These are phyloP conservation scores for Aspergillus sp. DNA, from an alignment of 2,329 filamentous ascomycete species.

Conservation along the genomic window DNA sequence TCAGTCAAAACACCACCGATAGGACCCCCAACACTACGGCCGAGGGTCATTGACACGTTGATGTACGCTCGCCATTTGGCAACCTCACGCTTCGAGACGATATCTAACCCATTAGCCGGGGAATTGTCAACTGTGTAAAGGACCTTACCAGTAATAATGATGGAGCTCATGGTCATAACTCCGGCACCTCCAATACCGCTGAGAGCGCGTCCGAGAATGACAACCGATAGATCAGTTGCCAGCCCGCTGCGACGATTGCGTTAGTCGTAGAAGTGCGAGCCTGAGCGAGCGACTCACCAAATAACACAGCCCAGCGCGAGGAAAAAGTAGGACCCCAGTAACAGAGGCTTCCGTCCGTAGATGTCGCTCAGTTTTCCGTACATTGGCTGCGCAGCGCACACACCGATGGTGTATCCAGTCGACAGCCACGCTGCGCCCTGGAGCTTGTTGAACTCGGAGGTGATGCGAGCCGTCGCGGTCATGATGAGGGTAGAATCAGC, in stretches of 20 bases:
- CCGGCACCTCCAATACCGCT: conserved; percentile 52
- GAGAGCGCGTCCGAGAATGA: conserved; percentile 47
- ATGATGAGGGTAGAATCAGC: conserved; percentile 68
- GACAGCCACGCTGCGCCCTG: conserved; percentile 63
- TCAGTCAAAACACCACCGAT: conserved; percentile 66
- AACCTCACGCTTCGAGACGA: conserved; percentile 55
- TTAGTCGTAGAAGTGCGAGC: too few species aligned
- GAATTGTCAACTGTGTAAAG: background rate
- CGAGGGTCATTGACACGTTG: conserved; percentile 56
- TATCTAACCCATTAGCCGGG: conserved; percentile 35
- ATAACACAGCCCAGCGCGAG: conserved; percentile 53
- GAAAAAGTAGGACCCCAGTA: conserved; percentile 56
- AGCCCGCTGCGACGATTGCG: conserved; percentile 36
- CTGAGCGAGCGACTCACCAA: conserved; percentile 31
- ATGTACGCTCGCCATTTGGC: conserved; percentile 57
- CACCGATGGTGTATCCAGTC: conserved; percentile 57
- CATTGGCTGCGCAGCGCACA: conserved; percentile 58
- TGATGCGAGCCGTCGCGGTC: conserved; percentile 66
- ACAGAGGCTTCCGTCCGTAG: conserved; percentile 58
- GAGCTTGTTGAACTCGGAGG: conserved; percentile 63
- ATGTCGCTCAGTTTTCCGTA: conserved; percentile 63
- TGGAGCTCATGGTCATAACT: conserved; percentile 49
- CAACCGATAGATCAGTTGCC: conserved; percentile 41
- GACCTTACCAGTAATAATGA: conserved; percentile 49
- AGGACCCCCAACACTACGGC: conserved; percentile 57